phyloP scores from a whole-genome alignment of 176 grass and related monocot species.

The Tillandsia leiboldiana region DNA sequence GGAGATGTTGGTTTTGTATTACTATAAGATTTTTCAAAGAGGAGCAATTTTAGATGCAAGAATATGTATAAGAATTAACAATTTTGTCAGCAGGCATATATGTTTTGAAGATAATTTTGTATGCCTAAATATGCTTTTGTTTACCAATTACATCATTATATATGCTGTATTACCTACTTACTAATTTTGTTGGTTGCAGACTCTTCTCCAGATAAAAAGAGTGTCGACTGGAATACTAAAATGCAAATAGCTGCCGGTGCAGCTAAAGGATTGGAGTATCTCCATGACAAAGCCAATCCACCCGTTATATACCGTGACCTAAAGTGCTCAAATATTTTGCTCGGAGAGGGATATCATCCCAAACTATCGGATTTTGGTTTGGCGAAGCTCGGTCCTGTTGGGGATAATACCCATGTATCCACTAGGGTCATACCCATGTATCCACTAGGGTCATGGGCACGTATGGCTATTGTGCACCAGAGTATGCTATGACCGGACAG shows the following conservation, averaged over 20 bases:
- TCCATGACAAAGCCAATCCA: not conserved
- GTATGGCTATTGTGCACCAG: not conserved
- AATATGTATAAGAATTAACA: too few relatives aligned
- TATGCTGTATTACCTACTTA: too few relatives aligned
- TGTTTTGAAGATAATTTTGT: too few relatives aligned
- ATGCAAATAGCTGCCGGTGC: conserved; percentile 2
- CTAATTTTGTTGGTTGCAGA: not conserved
- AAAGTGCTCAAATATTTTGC: conserved; percentile 2
- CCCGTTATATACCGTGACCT: not conserved
- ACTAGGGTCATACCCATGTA: conserved; percentile 3
- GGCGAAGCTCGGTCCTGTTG: conserved; percentile 1
- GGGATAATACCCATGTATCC: not conserved
- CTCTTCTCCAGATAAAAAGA: not conserved
- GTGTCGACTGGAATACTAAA: not conserved
- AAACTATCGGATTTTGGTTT: not conserved
- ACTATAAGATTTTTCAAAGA: too few relatives aligned
- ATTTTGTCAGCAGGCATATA: too few relatives aligned
- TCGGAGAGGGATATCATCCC: not conserved
- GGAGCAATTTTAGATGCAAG: too few relatives aligned
- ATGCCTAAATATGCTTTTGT: too few relatives aligned
- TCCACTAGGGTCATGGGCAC: conserved; percentile 1
- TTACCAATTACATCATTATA: too few relatives aligned
- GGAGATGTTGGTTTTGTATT: too few relatives aligned
- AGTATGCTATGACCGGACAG: conserved; percentile 3
- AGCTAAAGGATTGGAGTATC: conserved; percentile 1